Percentiles rank a stretch among this genome's conserved stretches.
Conservation (phyloP, 371 early-diverging fungal species). For the Actinomortierella ambigua region DNA sequence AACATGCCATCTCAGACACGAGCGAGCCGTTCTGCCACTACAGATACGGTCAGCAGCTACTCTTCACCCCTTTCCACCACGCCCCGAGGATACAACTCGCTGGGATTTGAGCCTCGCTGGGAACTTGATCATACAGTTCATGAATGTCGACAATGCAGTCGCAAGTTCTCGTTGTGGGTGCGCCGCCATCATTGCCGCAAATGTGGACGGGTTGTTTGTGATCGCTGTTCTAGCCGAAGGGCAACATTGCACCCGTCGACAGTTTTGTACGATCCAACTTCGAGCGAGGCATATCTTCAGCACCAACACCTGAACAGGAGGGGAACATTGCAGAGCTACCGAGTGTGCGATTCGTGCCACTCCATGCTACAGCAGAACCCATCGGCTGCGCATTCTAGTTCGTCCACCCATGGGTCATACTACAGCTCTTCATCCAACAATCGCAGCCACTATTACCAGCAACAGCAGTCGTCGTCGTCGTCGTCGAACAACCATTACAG, state of each 20-base stretch:
- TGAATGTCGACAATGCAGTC: constrained; percentile 68
- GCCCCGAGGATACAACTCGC: too few relatives aligned
- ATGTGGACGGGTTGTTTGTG: constrained; percentile 86
- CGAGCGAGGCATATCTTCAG: constrained; percentile 42
- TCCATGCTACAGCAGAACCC: constrained; percentile 28
- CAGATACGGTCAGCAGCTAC: too few relatives aligned
- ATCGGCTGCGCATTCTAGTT: constrained; percentile 19
- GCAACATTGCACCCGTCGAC: constrained; percentile 54
- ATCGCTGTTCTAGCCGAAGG: constrained; percentile 67
- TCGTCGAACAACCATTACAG: neutral
- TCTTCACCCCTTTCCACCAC: too few relatives aligned
- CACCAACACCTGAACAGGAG: constrained; percentile 47
- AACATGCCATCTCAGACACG: too few relatives aligned
- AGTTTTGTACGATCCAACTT: constrained; percentile 60
- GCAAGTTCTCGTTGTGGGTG: constrained; percentile 67
- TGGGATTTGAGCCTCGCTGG: constrained; percentile 50
- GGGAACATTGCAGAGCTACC: constrained; percentile 56
- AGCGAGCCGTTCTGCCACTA: too few relatives aligned
- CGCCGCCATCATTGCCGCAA: constrained; percentile 86
- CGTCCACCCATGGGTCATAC: constrained; percentile 16
- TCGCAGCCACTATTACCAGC: constrained; percentile 18
- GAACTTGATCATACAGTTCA: constrained; percentile 70
- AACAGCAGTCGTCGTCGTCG: constrained; percentile 5
- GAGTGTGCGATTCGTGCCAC: constrained; percentile 65
- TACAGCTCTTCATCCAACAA: constrained; percentile 17